These are phyloP conservation scores for Taphrina flavorubra DNA, from an alignment of 1,139 yeast genomes.

Conservation along the genomic window DNA sequence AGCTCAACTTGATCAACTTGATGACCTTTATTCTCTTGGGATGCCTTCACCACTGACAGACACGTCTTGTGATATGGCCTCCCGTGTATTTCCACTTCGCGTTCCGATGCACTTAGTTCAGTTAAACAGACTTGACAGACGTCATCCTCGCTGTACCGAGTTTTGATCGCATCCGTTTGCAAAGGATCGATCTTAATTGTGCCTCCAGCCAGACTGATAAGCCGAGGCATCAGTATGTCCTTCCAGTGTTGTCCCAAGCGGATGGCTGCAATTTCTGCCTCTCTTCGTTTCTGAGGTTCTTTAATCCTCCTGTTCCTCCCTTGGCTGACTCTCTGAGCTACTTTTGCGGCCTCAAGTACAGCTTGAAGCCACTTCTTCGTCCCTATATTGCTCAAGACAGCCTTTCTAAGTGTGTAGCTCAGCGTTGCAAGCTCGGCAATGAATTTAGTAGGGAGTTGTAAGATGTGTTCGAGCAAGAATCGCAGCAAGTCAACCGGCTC, in stretches of 20 bases:
- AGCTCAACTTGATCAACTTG: too few relatives aligned
- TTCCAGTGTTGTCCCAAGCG: conserved; percentile 18
- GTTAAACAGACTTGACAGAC: conserved; percentile 14
- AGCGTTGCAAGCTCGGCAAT: conserved; percentile 43
- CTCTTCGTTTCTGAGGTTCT: background rate
- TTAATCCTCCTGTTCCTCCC: conserved; percentile 43
- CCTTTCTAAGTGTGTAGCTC: conserved; percentile 44
- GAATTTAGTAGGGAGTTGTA: conserved; percentile 44
- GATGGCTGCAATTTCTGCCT: background rate
- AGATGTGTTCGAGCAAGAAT: conserved; percentile 41
- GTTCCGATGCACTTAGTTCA: background rate
- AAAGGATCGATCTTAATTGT: background rate
- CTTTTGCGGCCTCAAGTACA: conserved; percentile 40
- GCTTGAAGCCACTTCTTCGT: conserved; percentile 44
- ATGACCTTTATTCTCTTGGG: background rate
- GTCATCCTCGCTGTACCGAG: background rate
- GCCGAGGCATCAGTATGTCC: conserved; percentile 21
- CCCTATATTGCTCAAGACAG: conserved; percentile 42
- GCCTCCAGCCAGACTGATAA: conserved; percentile 18
- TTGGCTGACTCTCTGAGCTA: conserved; percentile 45
- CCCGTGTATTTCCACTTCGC: background rate
- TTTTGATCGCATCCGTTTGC: conserved; percentile 5
- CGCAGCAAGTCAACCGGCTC: conserved; percentile 37
- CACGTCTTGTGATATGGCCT: conserved; percentile 1
- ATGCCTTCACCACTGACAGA: background rate